A percentile compares a stretch with the other conserved stretches of the same genome.
phyloP scores from a whole-genome alignment of 2,329 filamentous ascomycete genomes.

The Coniochaeta ligniaria region DNA sequence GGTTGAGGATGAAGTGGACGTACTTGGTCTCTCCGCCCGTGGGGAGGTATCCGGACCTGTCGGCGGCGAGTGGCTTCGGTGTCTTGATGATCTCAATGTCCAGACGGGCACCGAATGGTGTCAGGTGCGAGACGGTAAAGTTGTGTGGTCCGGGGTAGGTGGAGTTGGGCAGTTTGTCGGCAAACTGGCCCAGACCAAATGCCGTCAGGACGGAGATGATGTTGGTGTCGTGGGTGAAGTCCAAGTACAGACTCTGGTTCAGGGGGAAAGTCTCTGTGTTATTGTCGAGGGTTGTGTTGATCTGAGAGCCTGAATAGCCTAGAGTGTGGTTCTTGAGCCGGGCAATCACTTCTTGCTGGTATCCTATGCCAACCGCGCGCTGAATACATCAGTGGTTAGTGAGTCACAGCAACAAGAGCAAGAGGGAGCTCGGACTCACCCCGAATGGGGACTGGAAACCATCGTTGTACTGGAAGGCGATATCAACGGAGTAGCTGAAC shows the following conservation, averaged over 20 bases:
- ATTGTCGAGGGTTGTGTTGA: constrained; percentile 65
- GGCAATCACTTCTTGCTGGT: constrained; percentile 65
- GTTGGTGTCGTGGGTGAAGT: constrained; percentile 74
- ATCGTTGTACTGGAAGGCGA: constrained; percentile 54
- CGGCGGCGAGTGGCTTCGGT: constrained; percentile 52
- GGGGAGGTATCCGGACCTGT: constrained; percentile 44
- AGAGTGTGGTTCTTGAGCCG: constrained; percentile 61
- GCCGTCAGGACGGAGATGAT: constrained; percentile 64
- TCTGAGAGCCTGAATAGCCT: constrained; percentile 49
- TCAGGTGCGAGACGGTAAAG: constrained; percentile 59
- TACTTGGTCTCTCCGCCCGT: constrained; percentile 55
- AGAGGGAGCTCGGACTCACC: constrained; percentile 23
- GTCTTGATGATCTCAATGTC: constrained; percentile 68
- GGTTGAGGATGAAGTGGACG: constrained; percentile 68
- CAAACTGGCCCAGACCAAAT: constrained; percentile 66
- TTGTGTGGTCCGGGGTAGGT: constrained; percentile 50
- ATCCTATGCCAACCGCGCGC: constrained; percentile 66
- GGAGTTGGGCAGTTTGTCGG: constrained; percentile 46
- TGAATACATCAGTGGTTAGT: constrained; percentile 18
- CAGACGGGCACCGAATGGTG: constrained; percentile 64
- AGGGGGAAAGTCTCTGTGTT: constrained; percentile 64
- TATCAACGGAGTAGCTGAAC: constrained; percentile 65
- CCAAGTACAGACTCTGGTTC: constrained; percentile 67
- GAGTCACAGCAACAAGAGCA: background rate
- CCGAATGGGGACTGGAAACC: constrained; percentile 60